Conservation (phyloP, 2,329 filamentous ascomycete genomes). For the Aureobasidium sp. region DNA sequence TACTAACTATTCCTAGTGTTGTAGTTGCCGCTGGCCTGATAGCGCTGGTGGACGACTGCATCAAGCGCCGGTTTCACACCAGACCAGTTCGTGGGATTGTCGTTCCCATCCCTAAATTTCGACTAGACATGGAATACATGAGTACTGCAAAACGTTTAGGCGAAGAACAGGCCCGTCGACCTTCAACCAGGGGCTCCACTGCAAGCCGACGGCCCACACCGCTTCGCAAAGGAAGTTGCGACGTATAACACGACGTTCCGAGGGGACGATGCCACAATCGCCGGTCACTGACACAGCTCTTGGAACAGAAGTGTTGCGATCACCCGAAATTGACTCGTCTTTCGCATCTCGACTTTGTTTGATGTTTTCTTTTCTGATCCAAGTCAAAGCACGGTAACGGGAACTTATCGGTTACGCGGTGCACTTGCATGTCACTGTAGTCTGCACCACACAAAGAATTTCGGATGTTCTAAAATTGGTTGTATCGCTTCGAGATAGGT, state of each 20-base stretch:
- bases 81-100: constrained; percentile 46
- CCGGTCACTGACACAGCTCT: neutral
- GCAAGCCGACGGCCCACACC: constrained; percentile 14
- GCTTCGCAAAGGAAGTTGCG: constrained; percentile 14
- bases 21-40: constrained; percentile 86
- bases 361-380: neutral
- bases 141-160: constrained; percentile 52
- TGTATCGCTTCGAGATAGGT: neutral
- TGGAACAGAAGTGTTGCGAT: neutral
- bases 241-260: neutral
- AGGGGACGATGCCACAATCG: neutral
- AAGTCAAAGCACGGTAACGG: neutral
- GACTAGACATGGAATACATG: constrained; percentile 55
- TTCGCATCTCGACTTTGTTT: neutral
- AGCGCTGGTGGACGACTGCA: constrained; percentile 83
- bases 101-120: constrained; percentile 46
- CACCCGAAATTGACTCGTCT: neutral
- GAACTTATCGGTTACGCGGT: neutral
- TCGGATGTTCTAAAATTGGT: neutral
- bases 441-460: neutral
- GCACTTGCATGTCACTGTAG: neutral
- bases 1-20: constrained; percentile 49
- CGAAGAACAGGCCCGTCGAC: constrained; percentile 56
- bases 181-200: constrained; percentile 18
- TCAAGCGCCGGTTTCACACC: constrained; percentile 67